Evolutionary conservation across 805 yeast genomes (phyloP), one percentile per base, ranked within the genome.

Genomic region (Kodamaea laetipori): DNA sequence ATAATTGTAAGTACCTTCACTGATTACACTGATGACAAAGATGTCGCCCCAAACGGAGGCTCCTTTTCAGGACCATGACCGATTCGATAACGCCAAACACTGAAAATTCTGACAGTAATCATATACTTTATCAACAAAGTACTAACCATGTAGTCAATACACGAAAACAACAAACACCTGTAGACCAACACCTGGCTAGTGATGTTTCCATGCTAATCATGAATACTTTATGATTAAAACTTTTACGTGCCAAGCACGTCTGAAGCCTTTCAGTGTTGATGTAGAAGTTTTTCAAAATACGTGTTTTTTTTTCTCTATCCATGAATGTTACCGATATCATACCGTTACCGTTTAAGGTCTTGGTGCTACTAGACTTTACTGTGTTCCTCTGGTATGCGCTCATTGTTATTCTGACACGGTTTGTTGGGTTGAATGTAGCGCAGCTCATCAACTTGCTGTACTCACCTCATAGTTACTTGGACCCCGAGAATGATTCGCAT

Each of bases 21-120:
- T 42, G 43, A 42, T 55, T 58, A 49, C 48, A 30, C 50, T 79
- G 85, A 80, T 80, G 85, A 80, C 81, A 69, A 60, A 76, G 37
- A 54, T 80, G 85, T 81, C 85, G 85, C 85, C 85, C 85, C 85
- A 81, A 73, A 71, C 85, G 82, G 84, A 80, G 75, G 70, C 57
- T 68, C 75, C 76, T 70, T 51, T 69, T 71, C 76, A 71, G 76
- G 76, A 74, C 75, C 56, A 77, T 80, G 84, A 79, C 76, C 81
- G 85, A 81, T 70, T 80, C 85, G 85, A 80, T 77, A 55, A 61
- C 56, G 81, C 82, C 82, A 79, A 78, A 69, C 73, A 76, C 79
- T 78, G 84, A 77, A 78, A 78, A 77, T 77, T 79, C 84, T 80
- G 84, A 80, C 37, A 34, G 45, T 42, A 42, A 42, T 42, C 35